Evolutionary conservation across 768 basidiomycete species (phyloP).

Genomic region (Suillus paluster): DNA sequence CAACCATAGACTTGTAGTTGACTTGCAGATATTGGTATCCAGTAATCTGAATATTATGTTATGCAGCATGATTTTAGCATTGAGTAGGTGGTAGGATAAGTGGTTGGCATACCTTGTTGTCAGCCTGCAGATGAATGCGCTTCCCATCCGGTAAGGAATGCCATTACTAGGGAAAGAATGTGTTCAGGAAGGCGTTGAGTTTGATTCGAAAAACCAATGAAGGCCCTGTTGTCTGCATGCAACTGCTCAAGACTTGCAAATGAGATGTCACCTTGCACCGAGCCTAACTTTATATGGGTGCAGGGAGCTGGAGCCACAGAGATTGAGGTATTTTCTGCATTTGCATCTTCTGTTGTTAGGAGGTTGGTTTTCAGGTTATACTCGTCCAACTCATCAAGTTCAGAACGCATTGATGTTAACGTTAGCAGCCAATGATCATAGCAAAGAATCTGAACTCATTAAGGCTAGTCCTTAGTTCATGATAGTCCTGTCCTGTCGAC

Average conservation of each 20-base stretch:
- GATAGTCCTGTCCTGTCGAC: not conserved
- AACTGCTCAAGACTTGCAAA: constrained; percentile 8
- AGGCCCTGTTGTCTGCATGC: constrained; percentile 1
- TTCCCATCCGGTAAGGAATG: not conserved
- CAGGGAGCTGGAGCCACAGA: constrained; percentile 1
- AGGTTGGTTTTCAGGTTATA: not conserved
- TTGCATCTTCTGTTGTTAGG: not conserved
- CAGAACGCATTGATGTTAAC: not conserved
- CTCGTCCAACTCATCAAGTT: not conserved
- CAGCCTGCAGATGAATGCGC: constrained; percentile 6
- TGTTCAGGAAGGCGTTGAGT: constrained; percentile 9
- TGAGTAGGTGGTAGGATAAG: not conserved
- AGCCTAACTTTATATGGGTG: constrained; percentile 12
- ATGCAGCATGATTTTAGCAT: not conserved
- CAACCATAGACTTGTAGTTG: constrained; percentile 30
- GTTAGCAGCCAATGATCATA: not conserved
- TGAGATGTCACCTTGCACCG: not conserved
- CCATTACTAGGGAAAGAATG: too few relatives aligned
- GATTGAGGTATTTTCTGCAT: not conserved
- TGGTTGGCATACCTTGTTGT: constrained; percentile 6
- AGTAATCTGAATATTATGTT: constrained; percentile 22
- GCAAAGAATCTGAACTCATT: not conserved
- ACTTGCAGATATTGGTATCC: constrained; percentile 29
- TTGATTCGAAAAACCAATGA: constrained; percentile 6
- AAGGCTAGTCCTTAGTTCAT: not conserved